Conservation (phyloP, 1,284 basidiomycete species). For the Puccinia sorghi region DNA sequence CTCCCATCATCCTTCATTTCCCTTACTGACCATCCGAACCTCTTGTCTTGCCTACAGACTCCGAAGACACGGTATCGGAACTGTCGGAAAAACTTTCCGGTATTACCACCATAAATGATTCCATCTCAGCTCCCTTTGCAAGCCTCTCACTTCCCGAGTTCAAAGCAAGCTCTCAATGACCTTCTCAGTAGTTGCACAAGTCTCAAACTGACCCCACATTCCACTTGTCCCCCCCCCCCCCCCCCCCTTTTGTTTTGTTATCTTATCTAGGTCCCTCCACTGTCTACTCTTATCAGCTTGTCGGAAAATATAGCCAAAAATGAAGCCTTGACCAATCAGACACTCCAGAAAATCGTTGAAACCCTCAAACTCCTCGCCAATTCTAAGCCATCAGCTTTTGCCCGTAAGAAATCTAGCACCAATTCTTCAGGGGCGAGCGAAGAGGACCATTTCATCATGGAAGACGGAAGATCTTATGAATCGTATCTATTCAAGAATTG, state of each 20-base stretch:
- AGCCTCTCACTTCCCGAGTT: slow-evolving; percentile 44
- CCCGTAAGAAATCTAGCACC: neutral
- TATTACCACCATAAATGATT: slow-evolving; percentile 23
- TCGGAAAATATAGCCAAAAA: slow-evolving; percentile 92
- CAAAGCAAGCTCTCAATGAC: slow-evolving; percentile 19
- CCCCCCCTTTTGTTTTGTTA: neutral
- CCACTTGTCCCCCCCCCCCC: neutral
- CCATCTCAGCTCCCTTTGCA: slow-evolving; percentile 25
- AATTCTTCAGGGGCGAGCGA: neutral
- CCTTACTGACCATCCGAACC: neutral
- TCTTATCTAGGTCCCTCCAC: slow-evolving; percentile 77
- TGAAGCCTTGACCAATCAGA: slow-evolving; percentile 81
- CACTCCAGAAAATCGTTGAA: slow-evolving; percentile 90
- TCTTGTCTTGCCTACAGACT: slow-evolving; percentile 23
- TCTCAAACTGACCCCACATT: neutral
- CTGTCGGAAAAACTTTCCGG: slow-evolving; percentile 37
- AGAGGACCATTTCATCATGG: slow-evolving; percentile 39
- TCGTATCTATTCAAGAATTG: slow-evolving; percentile 46
- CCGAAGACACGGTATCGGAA: slow-evolving; percentile 39
- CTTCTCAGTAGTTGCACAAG: no score
- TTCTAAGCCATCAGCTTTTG: slow-evolving; percentile 46
- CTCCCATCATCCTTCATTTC: neutral
- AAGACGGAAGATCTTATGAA: slow-evolving; percentile 45
- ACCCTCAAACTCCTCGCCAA: slow-evolving; percentile 75
- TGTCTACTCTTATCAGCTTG: slow-evolving; percentile 82